These are phyloP conservation scores for Nyctanthes arbortristis DNA, from an alignment of 257 asterid genomes.

Conservation along the genomic window DNA sequence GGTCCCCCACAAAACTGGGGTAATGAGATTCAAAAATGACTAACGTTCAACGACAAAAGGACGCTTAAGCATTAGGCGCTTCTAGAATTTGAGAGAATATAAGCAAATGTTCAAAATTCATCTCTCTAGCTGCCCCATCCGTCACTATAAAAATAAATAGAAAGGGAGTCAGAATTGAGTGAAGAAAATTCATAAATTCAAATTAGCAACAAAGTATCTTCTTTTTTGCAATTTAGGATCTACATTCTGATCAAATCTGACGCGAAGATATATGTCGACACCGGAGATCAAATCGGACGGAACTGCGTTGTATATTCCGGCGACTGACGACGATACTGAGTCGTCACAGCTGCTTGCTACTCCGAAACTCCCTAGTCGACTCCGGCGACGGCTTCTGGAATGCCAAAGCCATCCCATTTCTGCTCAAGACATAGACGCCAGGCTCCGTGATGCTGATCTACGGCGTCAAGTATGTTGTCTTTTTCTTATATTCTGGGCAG, in stretches of 20 bases:
- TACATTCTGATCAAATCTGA: background rate
- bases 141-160: no score
- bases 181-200: background rate
- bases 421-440: conserved; percentile 34
- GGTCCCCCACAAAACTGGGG: no score
- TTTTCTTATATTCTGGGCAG: no score
- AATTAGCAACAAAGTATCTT: background rate
- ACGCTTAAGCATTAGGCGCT: background rate
- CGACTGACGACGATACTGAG: conserved; percentile 9
- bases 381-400: conserved; percentile 29
- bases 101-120: background rate
- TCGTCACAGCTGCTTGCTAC: background rate
- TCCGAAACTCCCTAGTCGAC: conserved; percentile 24
- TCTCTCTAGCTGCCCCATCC: background rate
- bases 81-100: background rate
- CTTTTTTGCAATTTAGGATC: background rate
- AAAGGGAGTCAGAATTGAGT: background rate
- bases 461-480: conserved; percentile 30
- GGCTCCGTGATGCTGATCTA: conserved; percentile 29
- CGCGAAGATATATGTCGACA: background rate
- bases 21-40: no score
- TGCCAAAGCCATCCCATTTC: conserved; percentile 19
- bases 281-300: conserved; percentile 1
- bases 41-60: no score
- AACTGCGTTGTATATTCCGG: conserved; percentile 25